Evolutionary conservation across 352 stramenopile species (phyloP).

Genomic region (Saprolegnia parasitica): DNA sequence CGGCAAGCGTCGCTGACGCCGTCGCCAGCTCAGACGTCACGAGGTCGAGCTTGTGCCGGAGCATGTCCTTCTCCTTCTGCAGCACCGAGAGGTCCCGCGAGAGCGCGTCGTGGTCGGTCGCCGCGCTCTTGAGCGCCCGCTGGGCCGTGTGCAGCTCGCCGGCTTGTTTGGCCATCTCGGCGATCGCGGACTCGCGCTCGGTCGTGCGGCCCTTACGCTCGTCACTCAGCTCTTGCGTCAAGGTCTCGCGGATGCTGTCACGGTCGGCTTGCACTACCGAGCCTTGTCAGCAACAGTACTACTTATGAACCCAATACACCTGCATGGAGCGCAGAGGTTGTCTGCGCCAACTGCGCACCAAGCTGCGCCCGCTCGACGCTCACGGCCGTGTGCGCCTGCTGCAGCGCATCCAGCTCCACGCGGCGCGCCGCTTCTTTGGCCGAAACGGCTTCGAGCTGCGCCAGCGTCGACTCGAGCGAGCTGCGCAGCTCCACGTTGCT

Average conservation of each 20-base stretch:
- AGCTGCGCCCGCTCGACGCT: slow-evolving; percentile 56
- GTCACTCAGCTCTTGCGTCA: slow-evolving; percentile 38
- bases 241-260: neutral
- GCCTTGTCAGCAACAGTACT: neutral
- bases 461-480: slow-evolving; percentile 29
- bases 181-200: slow-evolving; percentile 61
- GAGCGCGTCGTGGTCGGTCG: slow-evolving; percentile 39
- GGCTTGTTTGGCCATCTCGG: slow-evolving; percentile 52
- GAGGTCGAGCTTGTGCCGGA: slow-evolving; percentile 37
- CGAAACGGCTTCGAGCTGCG: slow-evolving; percentile 42
- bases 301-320: neutral
- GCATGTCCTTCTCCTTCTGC: slow-evolving; percentile 43
- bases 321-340: slow-evolving; percentile 37
- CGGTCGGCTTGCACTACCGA: neutral
- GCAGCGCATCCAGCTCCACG: slow-evolving; percentile 37
- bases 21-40: slow-evolving; percentile 34
- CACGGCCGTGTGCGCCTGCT: slow-evolving; percentile 32
- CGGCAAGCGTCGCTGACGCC: slow-evolving; percentile 31
- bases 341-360: slow-evolving; percentile 46
- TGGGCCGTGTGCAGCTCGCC: slow-evolving; percentile 51
- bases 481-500: slow-evolving; percentile 44
- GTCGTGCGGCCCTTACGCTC: slow-evolving; percentile 38
- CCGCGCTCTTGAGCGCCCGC: slow-evolving; percentile 46
- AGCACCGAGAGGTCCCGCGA: slow-evolving; percentile 41
- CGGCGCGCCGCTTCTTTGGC: slow-evolving; percentile 34